phyloP scores from a whole-genome alignment of 768 basidiomycete genomes.

The Psilocybe sp. region DNA sequence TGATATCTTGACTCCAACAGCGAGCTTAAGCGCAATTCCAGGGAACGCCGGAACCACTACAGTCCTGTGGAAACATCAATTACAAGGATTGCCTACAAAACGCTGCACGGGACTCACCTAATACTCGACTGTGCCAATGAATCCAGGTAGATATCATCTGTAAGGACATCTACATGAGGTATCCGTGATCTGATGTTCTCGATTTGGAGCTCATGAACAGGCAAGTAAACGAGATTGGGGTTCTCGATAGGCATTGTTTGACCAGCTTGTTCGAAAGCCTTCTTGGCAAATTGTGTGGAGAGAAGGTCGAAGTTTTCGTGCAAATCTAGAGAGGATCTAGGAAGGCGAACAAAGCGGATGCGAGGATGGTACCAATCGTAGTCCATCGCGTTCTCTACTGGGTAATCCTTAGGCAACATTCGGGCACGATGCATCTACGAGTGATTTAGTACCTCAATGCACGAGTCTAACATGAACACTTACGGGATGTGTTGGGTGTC shows the following conservation, averaged over 20 bases:
- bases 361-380: conserved; percentile 56
- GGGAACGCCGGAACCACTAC: conserved; percentile 43
- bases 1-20: conserved; percentile 56
- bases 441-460: background rate
- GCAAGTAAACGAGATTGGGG: conserved; percentile 36
- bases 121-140: conserved; percentile 53
- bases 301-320: conserved; percentile 42
- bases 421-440: conserved; percentile 56
- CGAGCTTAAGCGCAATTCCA: conserved; percentile 45
- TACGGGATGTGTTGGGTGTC: conserved; percentile 61
- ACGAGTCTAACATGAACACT: conserved; percentile 8
- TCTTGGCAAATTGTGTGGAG: conserved; percentile 28
- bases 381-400: conserved; percentile 20
- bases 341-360: conserved; percentile 45
- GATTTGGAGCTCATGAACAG: conserved; percentile 53
- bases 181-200: conserved; percentile 42
- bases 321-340: conserved; percentile 32
- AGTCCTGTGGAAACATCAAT: conserved; percentile 31
- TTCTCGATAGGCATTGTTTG: conserved; percentile 18
- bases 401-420: conserved; percentile 26
- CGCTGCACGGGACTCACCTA: conserved; percentile 30
- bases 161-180: conserved; percentile 37
- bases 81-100: background rate
- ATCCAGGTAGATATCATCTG: conserved; percentile 36
- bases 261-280: conserved; percentile 30